Conservation (phyloP, 2,329 filamentous ascomycete genomes). For the Hypoxylon rubiginosum region DNA sequence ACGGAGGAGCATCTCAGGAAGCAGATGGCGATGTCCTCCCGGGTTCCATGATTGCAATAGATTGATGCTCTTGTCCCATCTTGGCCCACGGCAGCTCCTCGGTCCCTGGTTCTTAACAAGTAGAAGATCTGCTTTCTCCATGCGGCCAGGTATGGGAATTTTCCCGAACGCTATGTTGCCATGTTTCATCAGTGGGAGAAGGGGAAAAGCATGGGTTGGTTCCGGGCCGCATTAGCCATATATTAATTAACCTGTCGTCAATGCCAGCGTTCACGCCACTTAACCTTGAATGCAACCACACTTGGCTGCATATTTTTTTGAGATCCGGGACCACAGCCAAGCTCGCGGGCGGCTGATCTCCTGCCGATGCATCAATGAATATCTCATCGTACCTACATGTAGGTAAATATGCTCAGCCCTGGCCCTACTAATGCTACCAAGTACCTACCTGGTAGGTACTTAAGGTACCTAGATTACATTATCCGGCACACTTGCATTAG, state of each 20-base stretch:
- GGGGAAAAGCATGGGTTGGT: conserved; percentile 24
- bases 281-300: conserved; percentile 21
- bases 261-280: conserved; percentile 12
- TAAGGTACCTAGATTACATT: no score
- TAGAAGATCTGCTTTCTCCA: conserved; percentile 32
- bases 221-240: conserved; percentile 49
- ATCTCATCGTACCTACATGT: no score
- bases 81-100: conserved; percentile 44
- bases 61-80: conserved; percentile 45
- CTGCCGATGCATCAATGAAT: conserved; percentile 4
- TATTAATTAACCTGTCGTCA: conserved; percentile 42
- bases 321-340: conserved; percentile 15
- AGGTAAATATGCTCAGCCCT: no score
- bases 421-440: not conserved
- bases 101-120: conserved; percentile 26
- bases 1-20: conserved; percentile 49
- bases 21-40: conserved; percentile 39
- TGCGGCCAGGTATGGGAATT: conserved; percentile 18
- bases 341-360: conserved; percentile 7
- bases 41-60: conserved; percentile 41
- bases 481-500: not conserved
- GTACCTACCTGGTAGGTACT: not conserved
- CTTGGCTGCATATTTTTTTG: conserved; percentile 4
- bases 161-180: conserved; percentile 20
- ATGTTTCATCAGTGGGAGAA: conserved; percentile 19